Conservation (phyloP, 306 rosid genomes). For the Quercus variabilis region DNA sequence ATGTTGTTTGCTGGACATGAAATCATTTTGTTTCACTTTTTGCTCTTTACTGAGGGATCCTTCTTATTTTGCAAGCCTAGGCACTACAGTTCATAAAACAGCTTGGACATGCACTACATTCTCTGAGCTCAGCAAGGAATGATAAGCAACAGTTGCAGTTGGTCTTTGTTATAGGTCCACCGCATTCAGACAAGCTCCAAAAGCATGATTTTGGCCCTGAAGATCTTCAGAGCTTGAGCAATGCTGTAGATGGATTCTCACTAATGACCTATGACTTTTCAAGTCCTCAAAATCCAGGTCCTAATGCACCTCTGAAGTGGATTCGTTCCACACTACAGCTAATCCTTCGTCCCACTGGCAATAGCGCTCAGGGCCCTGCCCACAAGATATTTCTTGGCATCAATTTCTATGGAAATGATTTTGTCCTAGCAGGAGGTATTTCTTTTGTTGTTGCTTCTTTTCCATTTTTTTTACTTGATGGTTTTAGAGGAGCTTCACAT, state of each 20-base stretch:
- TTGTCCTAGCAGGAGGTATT: slow-evolving; percentile 63
- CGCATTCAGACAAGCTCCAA: slow-evolving; percentile 73
- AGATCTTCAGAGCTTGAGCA: slow-evolving; percentile 66
- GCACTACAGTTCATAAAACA: slow-evolving; percentile 81
- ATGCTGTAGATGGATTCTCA: slow-evolving; percentile 84
- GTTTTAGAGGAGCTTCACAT: neutral
- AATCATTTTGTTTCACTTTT: slow-evolving; percentile 11
- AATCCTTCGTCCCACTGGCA: slow-evolving; percentile 50
- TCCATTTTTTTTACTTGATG: neutral
- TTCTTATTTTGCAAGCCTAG: slow-evolving; percentile 45
- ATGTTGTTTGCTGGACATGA: slow-evolving; percentile 13
- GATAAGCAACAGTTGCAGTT: slow-evolving; percentile 51
- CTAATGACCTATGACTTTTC: slow-evolving; percentile 95
- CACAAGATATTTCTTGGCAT: slow-evolving; percentile 82
- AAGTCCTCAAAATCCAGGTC: slow-evolving; percentile 82
- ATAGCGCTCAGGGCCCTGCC: slow-evolving; percentile 35
- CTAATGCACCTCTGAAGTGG: slow-evolving; percentile 98
- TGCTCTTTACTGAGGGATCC: slow-evolving; percentile 5
- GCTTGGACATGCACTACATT: slow-evolving; percentile 83
- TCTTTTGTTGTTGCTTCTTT: neutral
- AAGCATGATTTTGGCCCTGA: slow-evolving; percentile 77
- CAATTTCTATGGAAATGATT: slow-evolving; percentile 95
- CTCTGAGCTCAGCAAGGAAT: slow-evolving; percentile 42
- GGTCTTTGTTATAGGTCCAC: slow-evolving; percentile 90
- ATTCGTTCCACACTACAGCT: slow-evolving; percentile 54